Conservation (phyloP, 805 yeast genomes). For the Candida sphagnicola region DNA sequence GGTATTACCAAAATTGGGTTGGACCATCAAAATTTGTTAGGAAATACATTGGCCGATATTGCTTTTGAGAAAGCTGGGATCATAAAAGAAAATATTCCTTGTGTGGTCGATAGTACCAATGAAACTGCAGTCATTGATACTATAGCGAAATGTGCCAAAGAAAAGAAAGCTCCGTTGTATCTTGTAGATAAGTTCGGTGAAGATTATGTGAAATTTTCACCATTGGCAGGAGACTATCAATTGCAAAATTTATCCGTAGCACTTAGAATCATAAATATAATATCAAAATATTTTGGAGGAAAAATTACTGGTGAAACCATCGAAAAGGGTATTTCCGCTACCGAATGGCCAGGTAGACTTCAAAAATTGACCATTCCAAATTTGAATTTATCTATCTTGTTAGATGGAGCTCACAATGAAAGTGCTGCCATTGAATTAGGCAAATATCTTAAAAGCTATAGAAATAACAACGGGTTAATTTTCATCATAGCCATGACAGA, state of each 20-base stretch:
- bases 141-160: conserved; percentile 35
- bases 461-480: conserved; percentile 30
- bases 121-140: conserved; percentile 45
- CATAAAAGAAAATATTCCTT: conserved; percentile 55
- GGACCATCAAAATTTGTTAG: conserved; percentile 80
- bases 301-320: conserved; percentile 33
- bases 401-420: conserved; percentile 94
- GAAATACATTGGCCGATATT: conserved; percentile 58
- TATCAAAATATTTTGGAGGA: conserved; percentile 19
- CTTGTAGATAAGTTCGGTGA: conserved; percentile 15
- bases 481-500: conserved; percentile 74
- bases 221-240: conserved; percentile 74
- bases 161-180: conserved; percentile 22
- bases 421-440: conserved; percentile 76
- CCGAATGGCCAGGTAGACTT: conserved; percentile 86
- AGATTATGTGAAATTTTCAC: conserved; percentile 29
- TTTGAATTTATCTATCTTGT: conserved; percentile 33
- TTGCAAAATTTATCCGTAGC: conserved; percentile 66
- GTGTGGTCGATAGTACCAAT: conserved; percentile 73
- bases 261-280: conserved; percentile 44
- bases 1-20: conserved; percentile 83
- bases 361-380: conserved; percentile 38
- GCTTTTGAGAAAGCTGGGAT: conserved; percentile 88
- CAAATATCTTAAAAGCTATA: conserved; percentile 38
- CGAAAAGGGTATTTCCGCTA: conserved; percentile 47